Evolutionary conservation across 2,329 filamentous ascomycete genomes (phyloP), one percentile per base, ranked within the genome.

Genomic region (Aschersonia sp.): DNA sequence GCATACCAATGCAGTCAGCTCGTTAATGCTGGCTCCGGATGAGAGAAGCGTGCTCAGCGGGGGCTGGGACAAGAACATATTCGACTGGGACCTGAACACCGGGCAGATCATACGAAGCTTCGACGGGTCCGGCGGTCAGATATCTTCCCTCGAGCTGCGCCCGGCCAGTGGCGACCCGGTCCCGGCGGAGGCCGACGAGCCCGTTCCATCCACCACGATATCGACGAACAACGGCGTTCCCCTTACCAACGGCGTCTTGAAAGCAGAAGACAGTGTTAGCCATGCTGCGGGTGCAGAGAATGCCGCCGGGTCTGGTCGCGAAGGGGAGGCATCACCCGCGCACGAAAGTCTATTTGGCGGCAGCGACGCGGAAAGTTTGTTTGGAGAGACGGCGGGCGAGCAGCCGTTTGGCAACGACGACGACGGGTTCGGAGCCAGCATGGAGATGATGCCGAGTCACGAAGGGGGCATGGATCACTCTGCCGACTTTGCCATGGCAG

Each of bases 51-150:
- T 97, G 4, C 65, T 98, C 7, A 96, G 88, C 35, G 92, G 92
- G 4, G 90, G 88, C 61, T 98, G 92, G 92, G 92, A 98, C 64
- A 97, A 95, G 67, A 85, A 78, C 14, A 82, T 97, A 1, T 77
- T 88, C 47, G 89, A 97, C 60, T 98, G 92, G 92, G 92, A 97
- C 62, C 65, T 98, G 30, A 87, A 97, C 57, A 92, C 79, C 1
- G 92, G 92, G 0, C 74, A 84, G 56, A 73, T 84, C 6, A 81
- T 80, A 53, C 78, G 89, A 9, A 75, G 76, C 5, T 98, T 92
- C 58, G 80, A 83, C 44, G 83, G 84, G 2, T 86, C 75, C 47
- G 85, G 82, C 11, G 74, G 85, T 5, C 92, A 98, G 60, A 88
- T 97, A 50, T 92, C 87, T 2, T 80, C 87, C 2, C 81, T 98